Evolutionary conservation across 1,284 basidiomycete genomes (phyloP).

Genomic region (Ustilago hordei): DNA sequence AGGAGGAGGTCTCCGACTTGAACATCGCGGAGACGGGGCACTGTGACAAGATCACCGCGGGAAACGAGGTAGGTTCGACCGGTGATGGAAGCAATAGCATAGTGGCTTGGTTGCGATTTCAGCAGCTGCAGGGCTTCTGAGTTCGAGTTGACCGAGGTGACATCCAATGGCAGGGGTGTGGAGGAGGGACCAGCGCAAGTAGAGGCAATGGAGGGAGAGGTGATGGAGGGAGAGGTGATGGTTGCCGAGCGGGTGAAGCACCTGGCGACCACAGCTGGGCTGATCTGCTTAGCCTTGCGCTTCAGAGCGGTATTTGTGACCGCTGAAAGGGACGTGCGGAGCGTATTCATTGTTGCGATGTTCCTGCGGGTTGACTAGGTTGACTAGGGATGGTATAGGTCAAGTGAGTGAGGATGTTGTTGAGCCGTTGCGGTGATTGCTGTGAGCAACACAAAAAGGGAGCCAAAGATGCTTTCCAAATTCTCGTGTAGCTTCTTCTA

Average conservation of each 20-base stretch:
- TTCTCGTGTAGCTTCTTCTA: conserved; percentile 15
- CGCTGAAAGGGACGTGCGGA: conserved; percentile 23
- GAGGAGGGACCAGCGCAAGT: conserved; percentile 10
- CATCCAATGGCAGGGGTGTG: background rate
- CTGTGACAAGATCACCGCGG: conserved; percentile 88
- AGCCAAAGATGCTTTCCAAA: background rate
- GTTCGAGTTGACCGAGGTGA: conserved; percentile 17
- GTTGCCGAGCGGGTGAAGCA: conserved; percentile 8
- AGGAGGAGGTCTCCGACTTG: conserved; percentile 83
- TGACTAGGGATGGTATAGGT: background rate
- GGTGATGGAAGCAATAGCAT: conserved; percentile 87
- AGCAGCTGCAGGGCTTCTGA: conserved; percentile 70
- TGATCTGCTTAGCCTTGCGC: conserved; percentile 38
- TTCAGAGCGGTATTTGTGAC: conserved; percentile 27
- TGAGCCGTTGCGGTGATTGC: background rate
- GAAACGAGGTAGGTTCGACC: conserved; percentile 88
- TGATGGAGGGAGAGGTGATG: background rate
- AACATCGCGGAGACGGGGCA: conserved; percentile 80
- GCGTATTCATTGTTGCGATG: conserved; percentile 22
- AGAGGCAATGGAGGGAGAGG: conserved; percentile 10
- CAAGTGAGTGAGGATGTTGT: background rate
- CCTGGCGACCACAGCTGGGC: conserved; percentile 13
- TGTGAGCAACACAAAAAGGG: conserved; percentile 4
- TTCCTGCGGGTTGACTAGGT: background rate
- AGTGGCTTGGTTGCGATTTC: conserved; percentile 80